Evolutionary conservation across 139 green algal species (phyloP).

Genomic region (Tetradesmus obliquus): DNA sequence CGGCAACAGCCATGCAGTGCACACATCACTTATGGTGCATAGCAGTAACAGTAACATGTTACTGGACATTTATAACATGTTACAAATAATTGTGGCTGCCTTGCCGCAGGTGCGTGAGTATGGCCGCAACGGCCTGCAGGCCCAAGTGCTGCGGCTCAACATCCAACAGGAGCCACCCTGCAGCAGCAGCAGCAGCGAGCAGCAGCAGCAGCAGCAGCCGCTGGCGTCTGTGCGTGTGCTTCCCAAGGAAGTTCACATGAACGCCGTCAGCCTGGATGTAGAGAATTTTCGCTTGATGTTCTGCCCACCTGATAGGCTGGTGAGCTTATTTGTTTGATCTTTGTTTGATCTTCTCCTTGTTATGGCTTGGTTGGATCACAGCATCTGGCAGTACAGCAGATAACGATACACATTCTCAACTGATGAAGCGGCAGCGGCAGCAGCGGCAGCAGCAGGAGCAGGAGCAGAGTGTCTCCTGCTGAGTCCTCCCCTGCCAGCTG

Average conservation of each 20-base stretch:
- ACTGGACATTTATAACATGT: too few species aligned
- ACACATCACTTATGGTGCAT: too few species aligned
- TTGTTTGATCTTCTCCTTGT: too few species aligned
- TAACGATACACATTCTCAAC: too few species aligned
- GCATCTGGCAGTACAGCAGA: too few species aligned
- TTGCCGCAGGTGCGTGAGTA: slow-evolving; percentile 15
- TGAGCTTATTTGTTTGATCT: background rate
- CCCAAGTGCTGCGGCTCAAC: slow-evolving; percentile 32
- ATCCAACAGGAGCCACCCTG: background rate
- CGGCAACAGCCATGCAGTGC: too few species aligned
- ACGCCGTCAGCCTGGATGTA: slow-evolving; percentile 15
- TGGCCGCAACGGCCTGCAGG: slow-evolving; percentile 41
- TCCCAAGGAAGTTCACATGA: slow-evolving; percentile 37
- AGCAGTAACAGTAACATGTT: too few species aligned
- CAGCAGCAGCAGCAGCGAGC: slow-evolving; percentile 9
- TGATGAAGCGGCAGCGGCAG: too few species aligned
- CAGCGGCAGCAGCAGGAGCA: too few species aligned
- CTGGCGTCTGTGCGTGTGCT: background rate
- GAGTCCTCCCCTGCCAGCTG: too few species aligned
- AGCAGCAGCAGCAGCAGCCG: background rate
- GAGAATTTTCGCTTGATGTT: slow-evolving; percentile 45
- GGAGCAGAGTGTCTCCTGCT: too few species aligned
- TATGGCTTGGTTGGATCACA: too few species aligned
- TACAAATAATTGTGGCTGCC: background rate
- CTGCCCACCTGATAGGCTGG: background rate